These are phyloP conservation scores for Pseudogymnoascus sp. DNA, from an alignment of 2,329 filamentous ascomycete species.

Conservation along the genomic window DNA sequence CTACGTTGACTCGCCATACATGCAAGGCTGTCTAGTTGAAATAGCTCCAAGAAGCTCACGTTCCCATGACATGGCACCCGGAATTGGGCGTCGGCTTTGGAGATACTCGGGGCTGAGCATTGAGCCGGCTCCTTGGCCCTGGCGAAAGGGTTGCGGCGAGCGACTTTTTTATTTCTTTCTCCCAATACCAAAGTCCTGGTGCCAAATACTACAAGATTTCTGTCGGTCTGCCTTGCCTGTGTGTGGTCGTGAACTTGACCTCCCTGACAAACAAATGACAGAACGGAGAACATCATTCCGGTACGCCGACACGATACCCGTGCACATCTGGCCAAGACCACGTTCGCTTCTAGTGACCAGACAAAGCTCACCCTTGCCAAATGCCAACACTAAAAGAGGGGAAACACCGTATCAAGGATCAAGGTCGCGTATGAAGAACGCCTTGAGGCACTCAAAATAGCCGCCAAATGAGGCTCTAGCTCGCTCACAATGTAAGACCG, in stretches of 20 bases:
- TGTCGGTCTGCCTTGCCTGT: not conserved
- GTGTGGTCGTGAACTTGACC: too few species aligned
- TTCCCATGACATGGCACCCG: not conserved
- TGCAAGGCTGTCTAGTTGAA: not conserved
- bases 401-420: not conserved
- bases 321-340: not conserved
- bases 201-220: not conserved
- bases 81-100: not conserved
- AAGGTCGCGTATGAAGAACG: not conserved
- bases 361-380: not conserved
- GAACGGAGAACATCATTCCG: not conserved
- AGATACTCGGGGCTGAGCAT: not conserved
- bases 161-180: not conserved
- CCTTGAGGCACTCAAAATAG: not conserved
- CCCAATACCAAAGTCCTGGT: not conserved
- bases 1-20: not conserved
- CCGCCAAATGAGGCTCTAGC: not conserved
- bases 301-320: not conserved
- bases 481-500: not conserved
- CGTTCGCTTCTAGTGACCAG: not conserved
- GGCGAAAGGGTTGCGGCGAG: not conserved
- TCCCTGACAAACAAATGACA: not conserved
- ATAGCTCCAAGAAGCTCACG: not conserved
- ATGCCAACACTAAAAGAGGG: constrained; percentile 2
- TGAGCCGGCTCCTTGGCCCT: not conserved